Base-by-base conservation (phyloP, 2,329 filamentous ascomycete species). In the Neonectria coccinea region DNA sequence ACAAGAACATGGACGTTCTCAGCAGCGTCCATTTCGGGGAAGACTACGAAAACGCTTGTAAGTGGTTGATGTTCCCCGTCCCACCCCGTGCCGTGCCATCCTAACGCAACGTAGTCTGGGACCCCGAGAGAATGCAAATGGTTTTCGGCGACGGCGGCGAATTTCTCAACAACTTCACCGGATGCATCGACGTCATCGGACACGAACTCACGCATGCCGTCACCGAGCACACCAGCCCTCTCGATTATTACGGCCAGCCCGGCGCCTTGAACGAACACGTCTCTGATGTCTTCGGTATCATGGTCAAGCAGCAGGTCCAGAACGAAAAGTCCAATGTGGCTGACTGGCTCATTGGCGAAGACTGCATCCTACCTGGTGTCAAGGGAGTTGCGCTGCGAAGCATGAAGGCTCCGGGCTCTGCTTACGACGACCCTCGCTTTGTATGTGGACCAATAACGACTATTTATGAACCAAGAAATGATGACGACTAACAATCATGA, bases 201-300 rank as follows among this genome's bases (percentile, higher is more conserved):
- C 85, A 88, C 67, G 86, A 88, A 68, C 76, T 88, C 20, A 87
- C 84, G 41, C 86, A 88, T 69, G 86, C 84, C 29, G 79, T 88
- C 20, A 85, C 82, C 0, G 81, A 86, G 67, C 77, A 84, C 70
- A 84, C 82, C 3, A 81, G 80, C 11, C 80, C 81, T 1, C 80
- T 88, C 9, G 76, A 82, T 55, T 88, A 88, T 70, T 68, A 74
- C n/a, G 81, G 79, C 41, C 83, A 88, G 72, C 76, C 82, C 14
- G 86, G 86, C 18, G 85, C 85, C 14, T 77, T 88, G 42, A 88
- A 88, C 64, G 86, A 88, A 74, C 84, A 85, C 67, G 69, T 88
- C 33, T 84, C 85, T 0, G 86, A 88, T 67, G 83, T 84, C 1
- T 88, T 88, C 68, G 86, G 85, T 62, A 82, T 84, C 74, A 87